A percentile compares a stretch with the other conserved stretches of the same genome.
Evolutionary conservation across 306 rosid genomes (phyloP).

Genomic region (Begonia fuchsioides): DNA sequence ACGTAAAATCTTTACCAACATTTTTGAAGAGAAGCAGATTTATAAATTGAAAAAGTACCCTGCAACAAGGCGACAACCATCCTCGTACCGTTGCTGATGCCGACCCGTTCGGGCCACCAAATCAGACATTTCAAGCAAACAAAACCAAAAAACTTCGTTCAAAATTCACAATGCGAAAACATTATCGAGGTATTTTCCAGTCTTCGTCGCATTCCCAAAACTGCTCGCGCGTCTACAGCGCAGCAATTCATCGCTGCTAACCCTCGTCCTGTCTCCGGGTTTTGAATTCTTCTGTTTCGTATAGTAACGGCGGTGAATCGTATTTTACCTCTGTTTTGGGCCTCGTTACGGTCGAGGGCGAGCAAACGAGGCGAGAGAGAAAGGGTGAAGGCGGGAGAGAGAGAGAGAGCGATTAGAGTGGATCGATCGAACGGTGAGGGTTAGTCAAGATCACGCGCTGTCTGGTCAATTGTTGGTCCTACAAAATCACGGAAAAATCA

Average conservation of each 20-base stretch:
- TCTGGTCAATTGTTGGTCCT: too few relatives aligned
- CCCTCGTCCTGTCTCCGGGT: conserved; percentile 4
- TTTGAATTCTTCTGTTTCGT: conserved; percentile 7
- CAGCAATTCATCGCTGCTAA: conserved; percentile 12
- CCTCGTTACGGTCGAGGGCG: background rate
- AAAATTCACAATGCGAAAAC: conserved; percentile 3
- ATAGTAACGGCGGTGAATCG: conserved; percentile 6
- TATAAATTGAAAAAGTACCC: conserved; percentile 30
- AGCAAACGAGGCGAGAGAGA: conserved; percentile 10
- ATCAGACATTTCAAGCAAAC: conserved; percentile 39
- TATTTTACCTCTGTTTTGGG: conserved; percentile 15
- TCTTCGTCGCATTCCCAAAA: conserved; percentile 1
- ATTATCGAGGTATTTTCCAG: conserved; percentile 8
- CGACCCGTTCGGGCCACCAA: conserved; percentile 92
- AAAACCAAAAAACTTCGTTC: conserved; percentile 2
- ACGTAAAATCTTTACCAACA: background rate
- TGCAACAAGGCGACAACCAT: conserved; percentile 73
- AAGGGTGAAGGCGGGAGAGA: too few relatives aligned
- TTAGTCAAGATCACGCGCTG: conserved; percentile 27
- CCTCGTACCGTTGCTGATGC: conserved; percentile 66
- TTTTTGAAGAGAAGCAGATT: background rate
- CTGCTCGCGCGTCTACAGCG: conserved; percentile 21
- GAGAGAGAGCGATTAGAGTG: conserved; percentile 20
- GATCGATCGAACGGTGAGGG: conserved; percentile 36
- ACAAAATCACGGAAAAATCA: too few relatives aligned